Percentiles rank a stretch among this genome's conserved stretches.
These are phyloP conservation scores for Fomitopsis pinicola DNA, from an alignment of 1,284 basidiomycete species.

Conservation along the genomic window DNA sequence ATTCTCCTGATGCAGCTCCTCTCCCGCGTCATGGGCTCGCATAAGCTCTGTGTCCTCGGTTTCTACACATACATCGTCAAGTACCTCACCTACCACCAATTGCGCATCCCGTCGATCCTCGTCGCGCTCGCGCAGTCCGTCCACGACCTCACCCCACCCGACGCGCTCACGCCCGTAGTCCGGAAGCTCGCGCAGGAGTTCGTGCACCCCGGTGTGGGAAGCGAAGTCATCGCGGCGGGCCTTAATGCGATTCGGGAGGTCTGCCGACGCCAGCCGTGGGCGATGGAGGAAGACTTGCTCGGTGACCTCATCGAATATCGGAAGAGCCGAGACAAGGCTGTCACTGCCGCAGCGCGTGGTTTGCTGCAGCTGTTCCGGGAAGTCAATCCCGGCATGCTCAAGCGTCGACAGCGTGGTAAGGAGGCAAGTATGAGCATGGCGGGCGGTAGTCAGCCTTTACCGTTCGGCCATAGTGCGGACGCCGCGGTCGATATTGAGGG, in stretches of 20 bases:
- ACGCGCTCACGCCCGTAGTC: conserved; percentile 86
- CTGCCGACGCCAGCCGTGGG: conserved; percentile 91
- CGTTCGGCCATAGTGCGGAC: conserved; percentile 76
- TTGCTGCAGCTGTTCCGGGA: conserved; percentile 93
- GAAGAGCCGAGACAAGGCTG: conserved; percentile 94
- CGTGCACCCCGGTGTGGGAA: conserved; percentile 94
- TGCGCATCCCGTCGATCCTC: conserved; percentile 92
- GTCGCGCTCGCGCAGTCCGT: conserved; percentile 94
- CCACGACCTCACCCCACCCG: conserved; percentile 94
- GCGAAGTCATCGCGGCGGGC: conserved; percentile 94
- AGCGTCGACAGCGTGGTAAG: conserved; percentile 87
- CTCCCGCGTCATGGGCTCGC: conserved; percentile 90
- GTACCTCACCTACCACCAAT: conserved; percentile 91
- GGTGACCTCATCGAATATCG: conserved; percentile 93
- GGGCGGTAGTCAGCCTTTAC: conserved; percentile 59
- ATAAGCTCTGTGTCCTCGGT: conserved; percentile 92
- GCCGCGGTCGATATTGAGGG: conserved; percentile 90
- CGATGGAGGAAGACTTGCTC: conserved; percentile 92
- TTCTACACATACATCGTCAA: conserved; percentile 97
- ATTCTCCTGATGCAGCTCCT: conserved; percentile 97
- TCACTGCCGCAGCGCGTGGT: conserved; percentile 84
- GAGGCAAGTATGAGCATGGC: conserved; percentile 74
- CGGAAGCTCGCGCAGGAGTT: conserved; percentile 94
- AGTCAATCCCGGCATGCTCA: conserved; percentile 92
- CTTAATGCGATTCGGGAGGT: conserved; percentile 95